phyloP scores from a whole-genome alignment of 192 early-diverging fungal species.

The Backusella tarrabulga region DNA sequence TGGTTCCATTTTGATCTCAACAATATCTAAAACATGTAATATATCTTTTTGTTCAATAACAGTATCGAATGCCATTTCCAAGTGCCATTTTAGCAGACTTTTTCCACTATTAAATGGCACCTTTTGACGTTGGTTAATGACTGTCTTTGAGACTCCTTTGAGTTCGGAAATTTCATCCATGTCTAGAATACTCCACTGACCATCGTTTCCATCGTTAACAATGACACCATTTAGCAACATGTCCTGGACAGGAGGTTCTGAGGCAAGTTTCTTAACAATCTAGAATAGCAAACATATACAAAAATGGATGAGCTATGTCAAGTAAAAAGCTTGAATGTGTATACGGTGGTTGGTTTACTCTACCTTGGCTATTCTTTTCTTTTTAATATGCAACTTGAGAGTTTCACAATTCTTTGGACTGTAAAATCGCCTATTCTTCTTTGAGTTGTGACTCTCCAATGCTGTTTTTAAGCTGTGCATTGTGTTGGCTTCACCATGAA shows the following conservation, averaged over 20 bases:
- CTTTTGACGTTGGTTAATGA: slow-evolving; percentile 73
- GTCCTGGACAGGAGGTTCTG: slow-evolving; percentile 65
- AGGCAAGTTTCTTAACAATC: slow-evolving; percentile 81
- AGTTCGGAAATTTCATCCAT: slow-evolving; percentile 80
- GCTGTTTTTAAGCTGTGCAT: slow-evolving; percentile 90
- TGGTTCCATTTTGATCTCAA: slow-evolving; percentile 71
- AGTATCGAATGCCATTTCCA: slow-evolving; percentile 92
- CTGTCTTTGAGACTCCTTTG: slow-evolving; percentile 66
- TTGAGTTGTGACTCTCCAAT: slow-evolving; percentile 76
- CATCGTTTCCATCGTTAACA: slow-evolving; percentile 89
- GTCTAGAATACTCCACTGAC: slow-evolving; percentile 83
- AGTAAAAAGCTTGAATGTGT: background rate
- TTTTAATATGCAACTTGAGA: slow-evolving; percentile 87
- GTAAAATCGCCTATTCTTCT: slow-evolving; percentile 77
- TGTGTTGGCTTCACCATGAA: slow-evolving; percentile 95
- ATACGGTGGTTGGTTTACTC: background rate
- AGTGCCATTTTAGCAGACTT: slow-evolving; percentile 80
- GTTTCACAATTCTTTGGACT: slow-evolving; percentile 88
- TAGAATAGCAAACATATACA: slow-evolving; percentile 8
- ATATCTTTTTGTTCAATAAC: slow-evolving; percentile 46
- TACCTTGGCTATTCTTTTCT: slow-evolving; percentile 92
- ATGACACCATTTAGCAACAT: slow-evolving; percentile 75
- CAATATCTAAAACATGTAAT: slow-evolving; percentile 66
- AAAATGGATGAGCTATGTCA: background rate
- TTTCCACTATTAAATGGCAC: slow-evolving; percentile 76